These are phyloP conservation scores for Candolleomyces aberdarensis DNA, from an alignment of 768 basidiomycete genomes.

Conservation along the genomic window DNA sequence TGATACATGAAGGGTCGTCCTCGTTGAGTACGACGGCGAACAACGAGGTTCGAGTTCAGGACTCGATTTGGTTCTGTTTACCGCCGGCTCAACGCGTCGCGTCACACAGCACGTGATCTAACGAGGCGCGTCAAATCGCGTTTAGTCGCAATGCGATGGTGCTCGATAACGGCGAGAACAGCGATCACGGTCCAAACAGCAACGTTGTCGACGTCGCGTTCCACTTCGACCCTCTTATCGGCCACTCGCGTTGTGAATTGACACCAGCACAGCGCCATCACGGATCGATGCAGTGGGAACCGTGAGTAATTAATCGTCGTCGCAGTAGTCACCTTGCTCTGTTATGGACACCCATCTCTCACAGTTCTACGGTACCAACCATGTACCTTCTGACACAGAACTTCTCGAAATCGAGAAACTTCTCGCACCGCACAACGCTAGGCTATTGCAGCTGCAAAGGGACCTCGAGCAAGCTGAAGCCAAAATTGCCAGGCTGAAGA, in stretches of 20 bases:
- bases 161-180: too few species aligned
- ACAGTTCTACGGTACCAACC: neutral
- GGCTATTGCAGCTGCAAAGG: neutral
- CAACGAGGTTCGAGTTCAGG: slow-evolving; percentile 2
- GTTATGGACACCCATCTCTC: neutral
- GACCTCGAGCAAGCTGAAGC: neutral
- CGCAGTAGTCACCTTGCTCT: too few species aligned
- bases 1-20: slow-evolving; percentile 6
- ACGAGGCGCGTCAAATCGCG: too few species aligned
- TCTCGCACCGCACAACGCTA: slow-evolving; percentile 33
- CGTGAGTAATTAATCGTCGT: too few species aligned
- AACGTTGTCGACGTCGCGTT: too few species aligned
- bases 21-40: too few species aligned
- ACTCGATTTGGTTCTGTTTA: slow-evolving; percentile 1
- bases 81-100: slow-evolving; percentile 3
- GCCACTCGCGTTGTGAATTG: too few species aligned
- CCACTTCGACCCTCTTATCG: too few species aligned
- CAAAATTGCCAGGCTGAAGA: neutral
- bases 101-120: slow-evolving; percentile 1
- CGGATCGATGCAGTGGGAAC: too few species aligned
- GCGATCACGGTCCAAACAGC: too few species aligned
- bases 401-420: slow-evolving; percentile 40
- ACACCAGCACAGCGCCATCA: too few species aligned
- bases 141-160: too few species aligned
- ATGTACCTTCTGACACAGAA: neutral